Conservation (phyloP, 1,284 basidiomycete species). For the Tilletia horrida region DNA sequence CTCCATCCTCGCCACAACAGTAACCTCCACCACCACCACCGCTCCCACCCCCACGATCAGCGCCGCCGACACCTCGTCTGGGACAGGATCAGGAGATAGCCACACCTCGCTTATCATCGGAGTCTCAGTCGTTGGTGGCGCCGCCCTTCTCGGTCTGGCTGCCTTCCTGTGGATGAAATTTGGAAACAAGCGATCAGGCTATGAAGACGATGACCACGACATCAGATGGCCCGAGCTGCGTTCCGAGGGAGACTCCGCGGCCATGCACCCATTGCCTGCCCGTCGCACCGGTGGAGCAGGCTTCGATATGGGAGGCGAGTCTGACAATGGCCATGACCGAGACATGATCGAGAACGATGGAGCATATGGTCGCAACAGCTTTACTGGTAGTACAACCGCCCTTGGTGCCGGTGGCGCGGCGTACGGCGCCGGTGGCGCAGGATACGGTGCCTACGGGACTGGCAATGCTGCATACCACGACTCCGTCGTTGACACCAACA, state of each 20-base stretch:
- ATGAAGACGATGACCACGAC: slow-evolving; percentile 43
- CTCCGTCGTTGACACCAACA: neutral
- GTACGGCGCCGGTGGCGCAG: slow-evolving; percentile 20
- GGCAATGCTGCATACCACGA: neutral
- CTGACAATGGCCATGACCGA: neutral
- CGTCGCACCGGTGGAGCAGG: slow-evolving; percentile 49
- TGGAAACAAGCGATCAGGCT: slow-evolving; percentile 34
- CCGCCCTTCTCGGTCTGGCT: slow-evolving; percentile 37
- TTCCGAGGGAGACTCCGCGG: slow-evolving; percentile 41
- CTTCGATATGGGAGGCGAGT: slow-evolving; percentile 52
- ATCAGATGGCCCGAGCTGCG: slow-evolving; percentile 54
- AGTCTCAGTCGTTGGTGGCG: slow-evolving; percentile 47
- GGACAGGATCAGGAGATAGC: slow-evolving; percentile 6
- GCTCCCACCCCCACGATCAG: neutral
- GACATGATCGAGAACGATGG: slow-evolving; percentile 25
- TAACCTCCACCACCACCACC: neutral
- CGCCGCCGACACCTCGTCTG: neutral
- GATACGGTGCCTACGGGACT: slow-evolving; percentile 3
- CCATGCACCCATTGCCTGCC: slow-evolving; percentile 49
- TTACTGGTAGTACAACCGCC: slow-evolving; percentile 31
- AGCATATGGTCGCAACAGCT: slow-evolving; percentile 32
- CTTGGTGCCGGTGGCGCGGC: slow-evolving; percentile 26
- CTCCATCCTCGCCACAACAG: slow-evolving; percentile 20
- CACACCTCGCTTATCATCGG: slow-evolving; percentile 50
- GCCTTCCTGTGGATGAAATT: slow-evolving; percentile 49